phyloP scores from a whole-genome alignment of 2,329 filamentous ascomycete genomes.

The Dichotomopilus funicola region DNA sequence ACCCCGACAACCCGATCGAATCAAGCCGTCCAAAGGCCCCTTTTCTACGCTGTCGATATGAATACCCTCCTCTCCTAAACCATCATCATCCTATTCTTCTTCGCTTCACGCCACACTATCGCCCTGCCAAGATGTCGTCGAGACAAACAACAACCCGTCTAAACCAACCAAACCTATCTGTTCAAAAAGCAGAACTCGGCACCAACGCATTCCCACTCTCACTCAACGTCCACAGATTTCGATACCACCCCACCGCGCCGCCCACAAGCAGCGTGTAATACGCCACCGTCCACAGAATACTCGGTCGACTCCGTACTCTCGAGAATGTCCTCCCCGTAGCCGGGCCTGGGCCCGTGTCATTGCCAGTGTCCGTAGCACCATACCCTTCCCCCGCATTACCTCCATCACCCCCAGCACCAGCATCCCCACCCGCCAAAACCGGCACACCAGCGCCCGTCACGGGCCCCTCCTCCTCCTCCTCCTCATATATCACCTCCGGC shows the following conservation, averaged over 20 bases:
- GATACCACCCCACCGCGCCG: conserved; percentile 67
- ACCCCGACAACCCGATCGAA: too few species aligned
- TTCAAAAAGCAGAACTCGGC: conserved; percentile 6
- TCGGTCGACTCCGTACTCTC: neutral
- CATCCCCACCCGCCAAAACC: conserved; percentile 17
- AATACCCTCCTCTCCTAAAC: too few species aligned
- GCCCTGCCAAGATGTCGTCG: too few species aligned
- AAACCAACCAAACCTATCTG: neutral
- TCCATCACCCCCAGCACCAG: neutral
- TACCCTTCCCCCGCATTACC: conserved; percentile 21
- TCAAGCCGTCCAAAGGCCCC: too few species aligned
- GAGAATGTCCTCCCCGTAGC: neutral
- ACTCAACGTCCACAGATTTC: conserved; percentile 54
- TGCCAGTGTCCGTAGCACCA: neutral
- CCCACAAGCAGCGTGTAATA: conserved; percentile 74
- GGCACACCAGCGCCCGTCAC: neutral
- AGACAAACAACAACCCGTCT: too few species aligned
- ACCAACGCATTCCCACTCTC: conserved; percentile 22
- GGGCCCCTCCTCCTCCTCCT: too few species aligned
- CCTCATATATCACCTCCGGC: conserved; percentile 24
- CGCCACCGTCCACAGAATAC: conserved; percentile 57
- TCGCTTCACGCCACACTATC: too few species aligned
- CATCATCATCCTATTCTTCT: too few species aligned
- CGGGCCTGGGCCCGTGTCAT: too few species aligned
- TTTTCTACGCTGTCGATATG: too few species aligned